Base-by-base conservation (phyloP, 805 yeast species). In the Saccharomycopsis vini region DNA sequence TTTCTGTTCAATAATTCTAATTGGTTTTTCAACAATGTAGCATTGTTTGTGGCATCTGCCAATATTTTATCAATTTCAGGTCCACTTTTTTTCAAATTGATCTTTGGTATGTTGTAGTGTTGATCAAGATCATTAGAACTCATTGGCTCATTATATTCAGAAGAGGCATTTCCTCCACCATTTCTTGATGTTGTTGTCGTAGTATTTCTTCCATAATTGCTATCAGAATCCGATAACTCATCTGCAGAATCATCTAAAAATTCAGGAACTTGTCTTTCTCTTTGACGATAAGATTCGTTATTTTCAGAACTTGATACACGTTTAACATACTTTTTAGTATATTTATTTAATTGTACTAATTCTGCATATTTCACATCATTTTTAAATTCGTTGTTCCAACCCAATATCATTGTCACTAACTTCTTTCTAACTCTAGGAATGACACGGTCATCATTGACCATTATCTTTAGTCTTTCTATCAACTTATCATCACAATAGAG, bases 21-120 rank as follows among this genome's bases (percentile, higher is more conserved):
- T 1, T 77, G 61, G 57, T 89, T 88, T 37, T 66, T 63, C 52
- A 92, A 67, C 16, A 79, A 75, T 1, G 88, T 80, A 4, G 95
- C 75, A 7, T 80, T 73, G 3, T 86, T 75, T 44, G 84, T 75
- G 16, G 95, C 78, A 45, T 84, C 81, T 1, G 95, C 85, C 39
- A 89, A 73, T 4, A 80, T 62, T 22, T 70, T 62, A 45, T 77
- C 68, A 49, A 90, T 81, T 57, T 71, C 77, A 16, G 95, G 89
- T 1, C 78, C 75, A 54, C 84, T 95, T 49, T 77, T 75, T 40
- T 66, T 69, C 51, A 85, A 65, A 58, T 84, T 73, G 52, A 84
- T 79, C 50, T 68, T 73, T 2, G 92, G 90, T 38, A 82, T 81
- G 49, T 70, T 64, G 58, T 65, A 81, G 55, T 72, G 66, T 45